These are phyloP conservation scores for Areca catechu DNA, from an alignment of 176 grass and related monocot genomes.

Conservation along the genomic window DNA sequence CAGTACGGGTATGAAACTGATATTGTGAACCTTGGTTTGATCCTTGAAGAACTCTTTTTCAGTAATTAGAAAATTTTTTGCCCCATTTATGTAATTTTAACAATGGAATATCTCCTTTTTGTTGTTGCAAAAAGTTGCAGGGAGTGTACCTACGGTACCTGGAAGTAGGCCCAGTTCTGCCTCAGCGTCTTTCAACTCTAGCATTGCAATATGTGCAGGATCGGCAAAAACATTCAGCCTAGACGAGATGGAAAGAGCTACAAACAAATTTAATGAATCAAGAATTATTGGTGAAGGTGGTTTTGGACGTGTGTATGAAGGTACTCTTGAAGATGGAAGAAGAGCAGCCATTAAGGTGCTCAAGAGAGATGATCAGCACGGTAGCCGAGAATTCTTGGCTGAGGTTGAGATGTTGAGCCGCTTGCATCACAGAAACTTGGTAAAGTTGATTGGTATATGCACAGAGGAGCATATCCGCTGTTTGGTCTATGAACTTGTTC, in stretches of 20 bases:
- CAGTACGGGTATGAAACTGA: too few species aligned
- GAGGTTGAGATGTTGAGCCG: conserved; percentile 99
- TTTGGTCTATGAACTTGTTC: conserved; percentile 92
- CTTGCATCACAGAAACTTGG: conserved; percentile 92
- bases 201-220: conserved; percentile 72
- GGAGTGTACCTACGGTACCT: conserved; percentile 26
- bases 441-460: conserved; percentile 95
- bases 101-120: background rate
- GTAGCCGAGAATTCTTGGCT: conserved; percentile 79
- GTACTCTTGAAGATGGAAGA: conserved; percentile 56
- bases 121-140: conserved; percentile 10
- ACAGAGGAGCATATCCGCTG: conserved; percentile 62
- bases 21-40: too few species aligned
- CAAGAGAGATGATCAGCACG: conserved; percentile 85
- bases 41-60: too few species aligned
- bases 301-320: conserved; percentile 94
- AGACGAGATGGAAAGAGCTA: conserved; percentile 81
- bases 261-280: conserved; percentile 61
- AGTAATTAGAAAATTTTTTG: too few species aligned
- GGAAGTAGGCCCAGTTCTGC: conserved; percentile 55
- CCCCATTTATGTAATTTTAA: background rate
- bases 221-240: conserved; percentile 70
- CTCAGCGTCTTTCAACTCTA: conserved; percentile 71
- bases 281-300: conserved; percentile 96
- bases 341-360: conserved; percentile 77